Conservation (phyloP, 2,329 filamentous ascomycete genomes). For the Ophiognomonia clavigignenti-juglandacearum region DNA sequence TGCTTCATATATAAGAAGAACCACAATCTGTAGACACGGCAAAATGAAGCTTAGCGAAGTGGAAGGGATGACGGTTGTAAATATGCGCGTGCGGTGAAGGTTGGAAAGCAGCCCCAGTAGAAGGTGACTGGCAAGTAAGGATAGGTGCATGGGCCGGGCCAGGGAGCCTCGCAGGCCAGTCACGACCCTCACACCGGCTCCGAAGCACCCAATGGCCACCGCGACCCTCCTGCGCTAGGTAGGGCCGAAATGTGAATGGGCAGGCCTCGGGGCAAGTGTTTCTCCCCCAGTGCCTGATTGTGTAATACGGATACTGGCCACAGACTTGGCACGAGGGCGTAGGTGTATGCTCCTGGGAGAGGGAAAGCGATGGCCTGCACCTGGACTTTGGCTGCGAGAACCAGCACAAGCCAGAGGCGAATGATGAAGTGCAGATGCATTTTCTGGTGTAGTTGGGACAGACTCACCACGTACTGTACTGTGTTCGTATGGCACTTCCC, state of each 20-base stretch:
- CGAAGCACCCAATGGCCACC: constrained; percentile 33
- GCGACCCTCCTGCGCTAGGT: constrained; percentile 28
- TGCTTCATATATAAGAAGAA: constrained; percentile 12
- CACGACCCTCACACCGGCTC: constrained; percentile 28
- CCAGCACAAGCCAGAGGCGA: too few species aligned
- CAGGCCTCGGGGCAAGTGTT: constrained; percentile 25
- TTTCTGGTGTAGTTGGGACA: neutral
- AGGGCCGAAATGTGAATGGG: constrained; percentile 28
- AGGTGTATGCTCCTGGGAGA: neutral
- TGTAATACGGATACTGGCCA: constrained; percentile 3
- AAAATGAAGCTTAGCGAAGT: constrained; percentile 24
- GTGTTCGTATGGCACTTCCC: neutral
- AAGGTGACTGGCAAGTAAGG: constrained; percentile 22
- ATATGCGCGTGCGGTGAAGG: constrained; percentile 13
- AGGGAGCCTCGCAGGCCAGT: constrained; percentile 29
- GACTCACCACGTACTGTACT: neutral
- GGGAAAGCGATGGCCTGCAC: neutral
- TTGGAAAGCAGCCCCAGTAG: constrained; percentile 20
- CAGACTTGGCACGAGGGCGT: constrained; percentile 3
- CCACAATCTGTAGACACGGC: constrained; percentile 19
- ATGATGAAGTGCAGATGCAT: too few species aligned
- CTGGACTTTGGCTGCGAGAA: too few species aligned
- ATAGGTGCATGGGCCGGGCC: constrained; percentile 26
- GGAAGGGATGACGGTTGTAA: constrained; percentile 12
- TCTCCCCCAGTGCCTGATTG: constrained; percentile 15